phyloP scores from a whole-genome alignment of 1,284 basidiomycete genomes.

The Leucoagaricus sp. region DNA sequence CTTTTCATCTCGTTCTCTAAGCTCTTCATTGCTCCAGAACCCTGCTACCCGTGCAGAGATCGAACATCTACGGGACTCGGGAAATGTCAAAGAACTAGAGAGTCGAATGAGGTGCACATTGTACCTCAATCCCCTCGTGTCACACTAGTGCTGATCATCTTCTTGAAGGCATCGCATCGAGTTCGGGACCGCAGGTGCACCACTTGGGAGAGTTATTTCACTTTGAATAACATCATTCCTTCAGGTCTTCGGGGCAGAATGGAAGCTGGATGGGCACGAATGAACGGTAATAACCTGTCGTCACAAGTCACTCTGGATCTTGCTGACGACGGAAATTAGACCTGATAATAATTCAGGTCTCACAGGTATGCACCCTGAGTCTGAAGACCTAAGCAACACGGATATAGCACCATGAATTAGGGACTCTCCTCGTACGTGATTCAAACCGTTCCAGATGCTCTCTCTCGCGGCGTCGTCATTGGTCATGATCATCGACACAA shows the following conservation, averaged over 20 bases:
- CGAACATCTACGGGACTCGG: slow-evolving; percentile 45
- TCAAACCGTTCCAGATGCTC: slow-evolving; percentile 51
- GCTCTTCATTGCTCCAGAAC: slow-evolving; percentile 46
- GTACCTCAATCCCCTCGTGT: slow-evolving; percentile 2
- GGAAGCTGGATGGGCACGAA: slow-evolving; percentile 84
- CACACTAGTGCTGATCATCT: background rate
- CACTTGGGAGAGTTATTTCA: background rate
- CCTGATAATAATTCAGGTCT: slow-evolving; percentile 79
- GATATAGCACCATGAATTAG: slow-evolving; percentile 25
- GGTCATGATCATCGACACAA: slow-evolving; percentile 83
- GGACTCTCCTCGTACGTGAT: slow-evolving; percentile 76
- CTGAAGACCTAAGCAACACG: slow-evolving; percentile 4
- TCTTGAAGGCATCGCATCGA: slow-evolving; percentile 64
- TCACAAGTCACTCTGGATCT: background rate
- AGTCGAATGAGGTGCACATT: slow-evolving; percentile 53
- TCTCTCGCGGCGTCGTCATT: slow-evolving; percentile 69
- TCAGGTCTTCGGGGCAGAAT: slow-evolving; percentile 77
- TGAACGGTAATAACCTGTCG: slow-evolving; percentile 56
- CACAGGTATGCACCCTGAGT: slow-evolving; percentile 52
- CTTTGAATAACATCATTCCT: slow-evolving; percentile 1
- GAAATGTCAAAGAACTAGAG: slow-evolving; percentile 52
- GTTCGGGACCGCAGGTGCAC: slow-evolving; percentile 82
- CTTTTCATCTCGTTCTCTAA: background rate
- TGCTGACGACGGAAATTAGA: slow-evolving; percentile 39
- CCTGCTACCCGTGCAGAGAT: slow-evolving; percentile 55